phyloP scores from a whole-genome alignment of 495 filamentous ascomycete species.

The Astrocystis sublimbata region DNA sequence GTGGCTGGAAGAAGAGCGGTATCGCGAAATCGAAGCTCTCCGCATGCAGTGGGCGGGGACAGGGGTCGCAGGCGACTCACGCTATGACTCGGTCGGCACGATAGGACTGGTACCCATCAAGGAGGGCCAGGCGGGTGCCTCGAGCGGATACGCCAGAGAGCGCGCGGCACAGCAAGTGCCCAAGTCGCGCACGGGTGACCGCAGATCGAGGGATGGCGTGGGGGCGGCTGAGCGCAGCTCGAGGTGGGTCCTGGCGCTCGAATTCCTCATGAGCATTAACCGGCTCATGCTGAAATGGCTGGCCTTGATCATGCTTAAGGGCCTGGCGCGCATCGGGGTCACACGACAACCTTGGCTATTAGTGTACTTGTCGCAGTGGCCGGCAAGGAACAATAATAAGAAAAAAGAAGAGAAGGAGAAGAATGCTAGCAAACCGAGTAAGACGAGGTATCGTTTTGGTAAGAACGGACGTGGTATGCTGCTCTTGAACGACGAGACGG shows the following conservation, averaged over 20 bases:
- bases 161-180: slow-evolving; percentile 55
- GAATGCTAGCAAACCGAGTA: slow-evolving; percentile 24
- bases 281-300: slow-evolving; percentile 63
- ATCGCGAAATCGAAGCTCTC: slow-evolving; percentile 62
- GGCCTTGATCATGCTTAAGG: slow-evolving; percentile 54
- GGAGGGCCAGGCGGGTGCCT: slow-evolving; percentile 40
- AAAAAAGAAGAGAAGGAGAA: slow-evolving; percentile 35
- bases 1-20: slow-evolving; percentile 86
- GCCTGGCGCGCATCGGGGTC: slow-evolving; percentile 63
- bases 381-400: too few relatives aligned
- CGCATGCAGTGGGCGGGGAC: slow-evolving; percentile 52
- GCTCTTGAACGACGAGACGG: slow-evolving; percentile 32
- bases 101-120: slow-evolving; percentile 54
- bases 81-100: slow-evolving; percentile 51
- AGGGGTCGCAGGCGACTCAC: slow-evolving; percentile 39
- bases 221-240: slow-evolving; percentile 72
- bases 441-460: slow-evolving; percentile 15
- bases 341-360: slow-evolving; percentile 64
- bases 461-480: slow-evolving; percentile 12
- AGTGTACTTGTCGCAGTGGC: slow-evolving; percentile 49
- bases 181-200: slow-evolving; percentile 48
- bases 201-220: slow-evolving; percentile 62
- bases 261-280: slow-evolving; percentile 73
- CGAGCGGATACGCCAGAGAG: slow-evolving; percentile 70
- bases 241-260: slow-evolving; percentile 69